These are phyloP conservation scores for Oryza coarctata DNA, from an alignment of 176 grass and related monocot genomes.

Conservation along the genomic window DNA sequence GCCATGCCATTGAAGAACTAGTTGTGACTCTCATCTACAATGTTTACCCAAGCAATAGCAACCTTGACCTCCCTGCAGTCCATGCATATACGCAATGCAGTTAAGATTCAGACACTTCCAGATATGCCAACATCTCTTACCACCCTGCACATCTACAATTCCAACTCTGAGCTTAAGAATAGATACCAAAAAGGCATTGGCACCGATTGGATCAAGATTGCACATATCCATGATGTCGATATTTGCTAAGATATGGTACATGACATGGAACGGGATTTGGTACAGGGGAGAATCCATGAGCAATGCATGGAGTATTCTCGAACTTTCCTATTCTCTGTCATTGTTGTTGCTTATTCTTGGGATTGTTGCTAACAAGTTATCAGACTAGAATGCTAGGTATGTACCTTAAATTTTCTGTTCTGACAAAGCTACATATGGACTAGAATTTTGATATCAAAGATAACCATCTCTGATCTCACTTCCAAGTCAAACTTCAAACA, in stretches of 20 bases:
- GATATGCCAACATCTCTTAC: constrained; percentile 26
- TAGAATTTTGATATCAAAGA: neutral
- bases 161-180: constrained; percentile 18
- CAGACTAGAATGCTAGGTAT: neutral
- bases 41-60: neutral
- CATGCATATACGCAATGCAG: constrained; percentile 17
- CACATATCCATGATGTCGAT: neutral
- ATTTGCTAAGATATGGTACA: constrained; percentile 1
- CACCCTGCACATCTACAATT: constrained; percentile 2
- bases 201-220: constrained; percentile 20
- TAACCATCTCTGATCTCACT: neutral
- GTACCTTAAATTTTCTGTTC: neutral
- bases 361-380: neutral
- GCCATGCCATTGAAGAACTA: constrained; percentile 13
- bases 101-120: constrained; percentile 10
- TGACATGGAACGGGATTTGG: neutral
- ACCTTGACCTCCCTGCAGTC: constrained; percentile 14
- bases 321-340: neutral
- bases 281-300: neutral
- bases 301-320: neutral
- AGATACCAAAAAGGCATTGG: constrained; percentile 10
- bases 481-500: neutral
- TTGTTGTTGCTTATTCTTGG: neutral
- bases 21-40: constrained; percentile 18
- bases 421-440: neutral